Evolutionary conservation across 805 yeast species (phyloP), one percentile per base, ranked within the genome.

Genomic region (Lipomyces lipofer): DNA sequence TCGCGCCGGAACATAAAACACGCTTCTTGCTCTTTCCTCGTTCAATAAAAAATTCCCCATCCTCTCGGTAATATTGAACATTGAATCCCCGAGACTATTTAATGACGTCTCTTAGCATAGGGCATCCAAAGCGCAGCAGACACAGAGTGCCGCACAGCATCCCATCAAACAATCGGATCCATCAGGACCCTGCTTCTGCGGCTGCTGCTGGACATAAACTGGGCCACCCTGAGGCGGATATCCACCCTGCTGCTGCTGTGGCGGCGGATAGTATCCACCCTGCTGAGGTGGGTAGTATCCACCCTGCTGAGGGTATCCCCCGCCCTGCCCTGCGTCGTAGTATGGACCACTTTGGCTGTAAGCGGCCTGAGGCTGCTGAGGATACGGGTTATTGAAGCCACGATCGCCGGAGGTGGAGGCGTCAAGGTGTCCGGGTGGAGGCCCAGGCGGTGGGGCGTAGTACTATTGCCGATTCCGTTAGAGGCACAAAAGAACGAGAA

Each of bases 81-180:
- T n/a, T n/a, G n/a, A n/a, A n/a, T 17, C 24, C 40, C 25, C 24
- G 13, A 12, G 13, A 7, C 40, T 8, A 2, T 36, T 36, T 21
- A 36, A 3, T 13, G 21, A 8, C 9, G 15, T 22, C 46, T 33
- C 42, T 43, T 52, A 64, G 50, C 40, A 52, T 51, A 49, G 46
- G 27, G 56, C 60, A 32, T 56, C 60, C 15, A 61, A 50, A 9
- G 64, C 52, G 27, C 64, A 56, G 52, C 64, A 61, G 13, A 62
- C 56, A 29, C 64, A 61, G 32, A 61, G 56, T 17, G 64, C 64
- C 10, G 64, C 64, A 32, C 58, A 51, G 47, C 60, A 62, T 3
- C 59, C 60, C 29, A 54, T 29, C 43, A 56, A 42, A 53, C 64
- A 51, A 35, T 52, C 47, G n/a, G 48, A 42, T 40, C 49, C 22